Conservation (phyloP, 192 early-diverging fungal species). For the Podila minutissima region DNA sequence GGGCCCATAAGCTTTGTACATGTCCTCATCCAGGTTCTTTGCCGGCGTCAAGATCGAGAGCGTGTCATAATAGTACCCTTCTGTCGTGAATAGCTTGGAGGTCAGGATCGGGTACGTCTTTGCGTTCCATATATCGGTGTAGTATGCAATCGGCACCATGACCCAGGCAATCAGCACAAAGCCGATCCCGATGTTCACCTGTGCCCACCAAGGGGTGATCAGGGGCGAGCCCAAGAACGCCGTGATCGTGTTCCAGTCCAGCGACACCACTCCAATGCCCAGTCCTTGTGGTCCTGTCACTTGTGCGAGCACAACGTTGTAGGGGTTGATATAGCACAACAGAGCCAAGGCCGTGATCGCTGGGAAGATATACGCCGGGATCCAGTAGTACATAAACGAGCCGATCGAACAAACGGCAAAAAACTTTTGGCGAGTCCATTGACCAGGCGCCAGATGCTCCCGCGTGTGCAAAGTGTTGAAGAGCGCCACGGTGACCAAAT, state of each 20-base stretch:
- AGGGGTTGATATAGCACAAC: constrained; percentile 31
- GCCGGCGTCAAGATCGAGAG: constrained; percentile 45
- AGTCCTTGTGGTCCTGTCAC: constrained; percentile 65
- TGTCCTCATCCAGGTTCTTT: constrained; percentile 42
- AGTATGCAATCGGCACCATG: constrained; percentile 72
- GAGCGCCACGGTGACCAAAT: constrained; percentile 64
- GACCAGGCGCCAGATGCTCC: constrained; percentile 24
- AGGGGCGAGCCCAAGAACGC: constrained; percentile 55
- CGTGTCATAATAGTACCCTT: constrained; percentile 54
- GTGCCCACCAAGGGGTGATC: constrained; percentile 60
- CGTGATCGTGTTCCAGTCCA: constrained; percentile 74
- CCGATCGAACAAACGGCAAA: constrained; percentile 51
- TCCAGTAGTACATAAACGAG: constrained; percentile 63
- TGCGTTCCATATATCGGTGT: constrained; percentile 68
- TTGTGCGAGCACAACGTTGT: constrained; percentile 40
- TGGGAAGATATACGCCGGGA: constrained; percentile 48
- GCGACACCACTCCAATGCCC: constrained; percentile 73
- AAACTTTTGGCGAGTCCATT: constrained; percentile 48
- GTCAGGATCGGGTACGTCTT: constrained; percentile 52
- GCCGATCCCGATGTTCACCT: constrained; percentile 71
- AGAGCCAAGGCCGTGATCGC: constrained; percentile 36
- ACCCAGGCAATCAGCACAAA: constrained; percentile 77
- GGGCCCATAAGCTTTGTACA: constrained; percentile 57
- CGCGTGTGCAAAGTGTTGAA: constrained; percentile 57
- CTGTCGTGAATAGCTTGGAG: constrained; percentile 47